phyloP scores from a whole-genome alignment of 495 filamentous ascomycete genomes.

The Penicillium malachiteum region DNA sequence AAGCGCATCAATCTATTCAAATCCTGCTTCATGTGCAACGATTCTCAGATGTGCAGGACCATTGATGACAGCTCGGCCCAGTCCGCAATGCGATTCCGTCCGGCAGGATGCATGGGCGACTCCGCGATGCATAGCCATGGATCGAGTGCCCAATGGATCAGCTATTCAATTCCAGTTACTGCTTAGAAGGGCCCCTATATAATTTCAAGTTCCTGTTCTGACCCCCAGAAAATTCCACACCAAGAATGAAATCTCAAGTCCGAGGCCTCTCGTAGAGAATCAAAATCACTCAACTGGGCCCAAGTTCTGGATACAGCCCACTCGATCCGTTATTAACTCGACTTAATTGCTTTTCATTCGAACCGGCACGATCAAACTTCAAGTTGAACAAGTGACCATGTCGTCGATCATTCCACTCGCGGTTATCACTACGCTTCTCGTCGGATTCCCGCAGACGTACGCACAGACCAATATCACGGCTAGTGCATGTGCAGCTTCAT shows the following conservation, averaged over 20 bases:
- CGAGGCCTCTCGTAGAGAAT: background rate
- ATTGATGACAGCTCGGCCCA: slow-evolving; percentile 5
- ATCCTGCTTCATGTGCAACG: slow-evolving; percentile 3
- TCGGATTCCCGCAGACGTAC: slow-evolving; percentile 15
- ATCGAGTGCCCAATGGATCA: too few relatives aligned
- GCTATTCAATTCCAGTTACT: too few relatives aligned
- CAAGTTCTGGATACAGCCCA: too few relatives aligned
- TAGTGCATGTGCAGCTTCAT: slow-evolving; percentile 17
- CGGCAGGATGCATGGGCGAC: background rate
- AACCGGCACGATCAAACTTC: background rate
- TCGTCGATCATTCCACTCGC: slow-evolving; percentile 16
- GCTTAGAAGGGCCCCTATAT: background rate
- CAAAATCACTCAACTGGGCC: background rate
- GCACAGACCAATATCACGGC: slow-evolving; percentile 31
- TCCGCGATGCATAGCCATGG: background rate
- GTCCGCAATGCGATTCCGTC: background rate
- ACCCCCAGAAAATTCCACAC: background rate
- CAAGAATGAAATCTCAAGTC: background rate
- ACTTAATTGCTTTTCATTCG: background rate
- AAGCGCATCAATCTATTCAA: background rate
- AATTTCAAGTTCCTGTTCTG: background rate
- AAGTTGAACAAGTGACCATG: slow-evolving; percentile 15
- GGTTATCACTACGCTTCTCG: slow-evolving; percentile 13
- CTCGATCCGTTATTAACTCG: too few relatives aligned
- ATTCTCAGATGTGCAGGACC: background rate